Conservation (phyloP, 2,329 filamentous ascomycete genomes). For the Ilyonectria sp. region DNA sequence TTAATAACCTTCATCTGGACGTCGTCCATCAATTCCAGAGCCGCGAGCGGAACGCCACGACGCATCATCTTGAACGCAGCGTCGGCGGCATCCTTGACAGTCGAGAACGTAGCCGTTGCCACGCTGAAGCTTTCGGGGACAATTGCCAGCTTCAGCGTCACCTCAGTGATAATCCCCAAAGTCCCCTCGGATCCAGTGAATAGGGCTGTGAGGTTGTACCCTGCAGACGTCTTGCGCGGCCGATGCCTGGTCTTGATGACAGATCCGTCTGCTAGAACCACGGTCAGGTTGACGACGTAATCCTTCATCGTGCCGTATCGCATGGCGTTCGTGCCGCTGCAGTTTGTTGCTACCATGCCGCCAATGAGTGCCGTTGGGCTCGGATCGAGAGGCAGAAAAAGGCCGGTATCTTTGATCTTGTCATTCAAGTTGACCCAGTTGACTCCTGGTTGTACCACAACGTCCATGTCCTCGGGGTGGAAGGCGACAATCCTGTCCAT, state of each 20-base stretch:
- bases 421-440: constrained; percentile 87
- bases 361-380: constrained; percentile 89
- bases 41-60: constrained; percentile 81
- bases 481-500: constrained; percentile 81
- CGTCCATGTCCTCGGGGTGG: constrained; percentile 78
- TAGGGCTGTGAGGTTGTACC: constrained; percentile 85
- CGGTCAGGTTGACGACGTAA: constrained; percentile 86
- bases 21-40: constrained; percentile 85
- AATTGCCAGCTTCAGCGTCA: constrained; percentile 81
- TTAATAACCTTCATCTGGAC: constrained; percentile 78
- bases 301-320: constrained; percentile 91
- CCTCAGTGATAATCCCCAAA: constrained; percentile 84
- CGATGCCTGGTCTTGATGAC: constrained; percentile 84
- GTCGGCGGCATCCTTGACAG: constrained; percentile 75
- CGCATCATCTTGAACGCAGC: constrained; percentile 81
- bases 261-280: constrained; percentile 87
- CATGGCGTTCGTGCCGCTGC: constrained; percentile 84
- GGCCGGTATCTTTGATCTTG: constrained; percentile 74
- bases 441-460: constrained; percentile 80
- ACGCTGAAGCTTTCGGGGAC: constrained; percentile 79
- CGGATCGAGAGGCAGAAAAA: constrained; percentile 90
- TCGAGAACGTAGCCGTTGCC: constrained; percentile 69
- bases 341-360: constrained; percentile 80
- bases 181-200: constrained; percentile 90
- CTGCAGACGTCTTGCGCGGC: constrained; percentile 83